Evolutionary conservation across 2,329 filamentous ascomycete genomes (phyloP).

Genomic region (Neonectria coccinea): DNA sequence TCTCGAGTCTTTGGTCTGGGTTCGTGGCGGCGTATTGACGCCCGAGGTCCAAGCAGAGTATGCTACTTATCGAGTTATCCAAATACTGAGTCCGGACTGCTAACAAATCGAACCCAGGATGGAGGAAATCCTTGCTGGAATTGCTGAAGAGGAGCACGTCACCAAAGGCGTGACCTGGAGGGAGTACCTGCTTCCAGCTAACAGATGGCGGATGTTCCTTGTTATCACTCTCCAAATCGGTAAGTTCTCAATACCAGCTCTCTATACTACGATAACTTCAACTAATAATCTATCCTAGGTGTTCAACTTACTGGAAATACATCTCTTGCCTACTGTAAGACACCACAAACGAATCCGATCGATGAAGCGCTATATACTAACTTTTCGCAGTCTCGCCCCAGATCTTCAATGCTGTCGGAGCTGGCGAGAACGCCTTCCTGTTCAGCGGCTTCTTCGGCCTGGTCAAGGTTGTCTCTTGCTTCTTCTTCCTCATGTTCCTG

Average conservation of each 20-base stretch:
- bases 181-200: constrained; percentile 58
- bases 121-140: constrained; percentile 57
- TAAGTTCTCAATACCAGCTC: constrained; percentile 23
- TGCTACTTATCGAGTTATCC: background rate
- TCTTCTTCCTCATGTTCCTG: constrained; percentile 60
- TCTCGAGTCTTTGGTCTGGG: constrained; percentile 61
- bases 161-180: constrained; percentile 60
- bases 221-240: constrained; percentile 63
- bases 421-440: constrained; percentile 58
- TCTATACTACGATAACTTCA: background rate
- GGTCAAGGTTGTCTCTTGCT: constrained; percentile 62
- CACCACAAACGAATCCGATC: background rate
- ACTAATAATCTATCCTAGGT: constrained; percentile 34
- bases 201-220: constrained; percentile 61
- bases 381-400: constrained; percentile 56
- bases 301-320: constrained; percentile 64
- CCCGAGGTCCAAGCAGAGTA: constrained; percentile 52
- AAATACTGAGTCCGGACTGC: background rate
- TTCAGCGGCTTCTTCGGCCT: constrained; percentile 66
- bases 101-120: constrained; percentile 44
- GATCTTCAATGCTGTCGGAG: constrained; percentile 63
- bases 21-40: constrained; percentile 58
- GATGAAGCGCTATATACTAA: constrained; percentile 13
- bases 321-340: constrained; percentile 60
- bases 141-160: constrained; percentile 59